phyloP scores from a whole-genome alignment of 371 early-diverging fungal species.

The Mycotypha africana region DNA sequence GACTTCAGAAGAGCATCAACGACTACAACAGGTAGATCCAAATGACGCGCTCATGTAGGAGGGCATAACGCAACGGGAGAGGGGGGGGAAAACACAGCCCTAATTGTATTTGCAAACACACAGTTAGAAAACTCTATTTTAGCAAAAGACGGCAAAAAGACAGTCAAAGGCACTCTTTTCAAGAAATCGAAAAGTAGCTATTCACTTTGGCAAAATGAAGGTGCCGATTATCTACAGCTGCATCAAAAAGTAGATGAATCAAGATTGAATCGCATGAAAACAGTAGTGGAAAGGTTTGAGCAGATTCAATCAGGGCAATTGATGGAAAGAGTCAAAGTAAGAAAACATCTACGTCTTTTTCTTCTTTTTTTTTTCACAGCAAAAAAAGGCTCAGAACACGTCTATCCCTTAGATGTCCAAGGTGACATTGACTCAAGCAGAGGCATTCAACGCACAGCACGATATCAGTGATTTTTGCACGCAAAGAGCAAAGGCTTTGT shows the following conservation, averaged over 20 bases:
- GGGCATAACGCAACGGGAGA: too few relatives aligned
- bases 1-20: conserved; percentile 1
- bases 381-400: too few relatives aligned
- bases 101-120: too few relatives aligned
- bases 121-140: conserved; percentile 9
- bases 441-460: conserved; percentile 6
- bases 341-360: not conserved
- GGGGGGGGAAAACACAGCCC: too few relatives aligned
- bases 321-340: conserved; percentile 16
- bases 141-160: conserved; percentile 2
- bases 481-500: conserved; percentile 10
- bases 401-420: not conserved
- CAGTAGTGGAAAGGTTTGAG: conserved; percentile 38
- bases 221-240: conserved; percentile 12
- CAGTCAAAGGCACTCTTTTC: conserved; percentile 3
- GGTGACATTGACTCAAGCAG: not conserved
- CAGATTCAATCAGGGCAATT: conserved; percentile 40
- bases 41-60: too few relatives aligned
- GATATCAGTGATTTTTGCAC: conserved; percentile 14
- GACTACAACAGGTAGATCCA: conserved; percentile 5
- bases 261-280: conserved; percentile 36
- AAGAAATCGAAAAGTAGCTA: conserved; percentile 15
- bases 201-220: conserved; percentile 5
- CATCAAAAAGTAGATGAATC: conserved; percentile 45
- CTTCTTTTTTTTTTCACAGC: not conserved